Evolutionary conservation across 768 basidiomycete species (phyloP).

Genomic region (Tricholoma sp.): DNA sequence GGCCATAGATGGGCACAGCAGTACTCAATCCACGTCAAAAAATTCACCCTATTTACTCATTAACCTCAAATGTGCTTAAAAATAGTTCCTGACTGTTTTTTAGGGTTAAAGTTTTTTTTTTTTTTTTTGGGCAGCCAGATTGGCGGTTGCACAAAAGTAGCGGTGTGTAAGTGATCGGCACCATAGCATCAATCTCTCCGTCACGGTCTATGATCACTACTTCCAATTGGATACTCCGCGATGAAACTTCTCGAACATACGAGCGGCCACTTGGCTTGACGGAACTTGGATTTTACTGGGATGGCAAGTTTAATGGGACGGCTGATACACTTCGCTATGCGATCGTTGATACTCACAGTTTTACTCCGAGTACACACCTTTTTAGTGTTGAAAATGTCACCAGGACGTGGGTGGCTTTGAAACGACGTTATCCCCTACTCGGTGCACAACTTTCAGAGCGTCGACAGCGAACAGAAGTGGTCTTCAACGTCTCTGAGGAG

Average conservation of each 20-base stretch:
- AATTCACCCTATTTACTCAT: too few relatives aligned
- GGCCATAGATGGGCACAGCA: too few relatives aligned
- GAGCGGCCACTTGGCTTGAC: slow-evolving; percentile 35
- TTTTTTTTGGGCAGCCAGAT: too few relatives aligned
- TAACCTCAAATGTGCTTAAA: too few relatives aligned
- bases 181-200: too few relatives aligned
- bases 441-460: slow-evolving; percentile 34
- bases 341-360: slow-evolving; percentile 15
- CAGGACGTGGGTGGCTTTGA: slow-evolving; percentile 41
- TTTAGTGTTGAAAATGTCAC: slow-evolving; percentile 28
- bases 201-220: too few relatives aligned
- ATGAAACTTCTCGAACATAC: slow-evolving; percentile 14
- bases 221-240: slow-evolving; percentile 5
- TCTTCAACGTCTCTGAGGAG: slow-evolving; percentile 38
- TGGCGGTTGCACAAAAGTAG: too few relatives aligned
- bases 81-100: too few relatives aligned
- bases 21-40: too few relatives aligned
- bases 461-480: slow-evolving; percentile 20
- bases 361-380: slow-evolving; percentile 5
- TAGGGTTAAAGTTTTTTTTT: too few relatives aligned
- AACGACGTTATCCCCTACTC: slow-evolving; percentile 45
- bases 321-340: slow-evolving; percentile 37
- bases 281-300: slow-evolving; percentile 40
- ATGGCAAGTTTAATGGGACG: slow-evolving; percentile 36
- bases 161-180: too few relatives aligned